These are phyloP conservation scores for Tetraselmis chui DNA, from an alignment of 139 green algal species.

Conservation along the genomic window DNA sequence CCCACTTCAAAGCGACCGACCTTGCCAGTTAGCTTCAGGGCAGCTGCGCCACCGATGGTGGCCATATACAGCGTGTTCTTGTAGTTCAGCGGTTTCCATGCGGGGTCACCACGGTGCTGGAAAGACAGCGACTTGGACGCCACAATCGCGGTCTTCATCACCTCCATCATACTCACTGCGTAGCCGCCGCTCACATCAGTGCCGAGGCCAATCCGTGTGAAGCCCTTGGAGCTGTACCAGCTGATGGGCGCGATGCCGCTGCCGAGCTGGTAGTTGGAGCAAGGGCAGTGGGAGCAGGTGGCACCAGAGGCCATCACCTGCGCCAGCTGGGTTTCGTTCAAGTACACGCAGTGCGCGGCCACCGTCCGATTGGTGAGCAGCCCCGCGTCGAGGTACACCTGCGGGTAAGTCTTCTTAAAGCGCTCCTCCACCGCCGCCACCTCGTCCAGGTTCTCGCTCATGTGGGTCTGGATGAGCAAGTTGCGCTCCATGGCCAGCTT, in stretches of 20 bases:
- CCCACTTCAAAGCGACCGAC: neutral
- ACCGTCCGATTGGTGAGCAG: neutral
- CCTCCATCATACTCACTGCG: neutral
- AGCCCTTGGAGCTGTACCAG: neutral
- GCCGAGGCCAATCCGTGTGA: neutral
- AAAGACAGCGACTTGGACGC: neutral
- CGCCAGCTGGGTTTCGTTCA: neutral
- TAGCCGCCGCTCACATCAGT: neutral
- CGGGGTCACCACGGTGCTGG: neutral
- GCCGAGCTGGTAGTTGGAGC: neutral
- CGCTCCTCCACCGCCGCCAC: neutral
- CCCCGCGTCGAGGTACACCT: neutral
- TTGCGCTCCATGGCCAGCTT: neutral
- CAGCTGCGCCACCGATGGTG: neutral
- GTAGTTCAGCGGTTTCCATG: neutral
- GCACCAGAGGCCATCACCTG: neutral
- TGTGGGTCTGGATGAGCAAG: neutral
- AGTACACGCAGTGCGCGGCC: neutral
- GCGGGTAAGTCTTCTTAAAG: neutral
- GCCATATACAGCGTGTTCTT: neutral
- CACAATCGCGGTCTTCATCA: neutral
- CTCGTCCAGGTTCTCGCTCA: neutral
- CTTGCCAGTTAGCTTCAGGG: neutral
- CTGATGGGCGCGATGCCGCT: neutral
- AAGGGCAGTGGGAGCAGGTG: neutral